These are phyloP conservation scores for Mortierella sp. DNA, from an alignment of 371 early-diverging fungal species.

Conservation along the genomic window DNA sequence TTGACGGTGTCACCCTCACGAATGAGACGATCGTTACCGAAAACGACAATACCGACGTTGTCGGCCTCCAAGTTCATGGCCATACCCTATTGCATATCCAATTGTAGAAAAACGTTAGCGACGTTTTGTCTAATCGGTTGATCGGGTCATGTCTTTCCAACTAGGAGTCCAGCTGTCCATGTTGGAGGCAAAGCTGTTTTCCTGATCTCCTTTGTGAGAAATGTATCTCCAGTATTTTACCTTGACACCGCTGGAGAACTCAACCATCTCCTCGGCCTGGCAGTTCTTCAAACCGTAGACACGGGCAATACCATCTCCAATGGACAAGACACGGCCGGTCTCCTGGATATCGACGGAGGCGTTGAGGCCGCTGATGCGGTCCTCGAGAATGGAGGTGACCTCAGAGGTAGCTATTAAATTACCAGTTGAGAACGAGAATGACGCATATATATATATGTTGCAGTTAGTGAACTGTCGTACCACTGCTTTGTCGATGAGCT, in stretches of 20 bases:
- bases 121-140: too few relatives aligned
- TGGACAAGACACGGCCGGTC: conserved; percentile 97
- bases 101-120: neutral
- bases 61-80: conserved; percentile 98
- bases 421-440: neutral
- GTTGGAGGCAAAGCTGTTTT: neutral
- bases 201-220: neutral
- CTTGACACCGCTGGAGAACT: conserved; percentile 97
- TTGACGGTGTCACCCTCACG: conserved; percentile 98
- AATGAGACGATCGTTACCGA: conserved; percentile 98
- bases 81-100: conserved; percentile 83
- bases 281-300: conserved; percentile 98
- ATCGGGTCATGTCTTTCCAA: too few relatives aligned
- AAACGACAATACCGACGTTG: conserved; percentile 98
- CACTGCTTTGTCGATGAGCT: neutral
- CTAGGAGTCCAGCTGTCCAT: too few relatives aligned
- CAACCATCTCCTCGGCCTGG: conserved; percentile 99
- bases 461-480: neutral
- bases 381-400: conserved; percentile 67
- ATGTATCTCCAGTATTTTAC: conserved; percentile 56
- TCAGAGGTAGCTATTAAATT: conserved; percentile 47
- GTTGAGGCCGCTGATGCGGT: conserved; percentile 90
- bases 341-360: conserved; percentile 90
- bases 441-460: neutral
- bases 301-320: conserved; percentile 99